Evolutionary conservation across 495 filamentous ascomycete species (phyloP), one percentile per base, ranked within the genome.

Genomic region (Letharia lupina): DNA sequence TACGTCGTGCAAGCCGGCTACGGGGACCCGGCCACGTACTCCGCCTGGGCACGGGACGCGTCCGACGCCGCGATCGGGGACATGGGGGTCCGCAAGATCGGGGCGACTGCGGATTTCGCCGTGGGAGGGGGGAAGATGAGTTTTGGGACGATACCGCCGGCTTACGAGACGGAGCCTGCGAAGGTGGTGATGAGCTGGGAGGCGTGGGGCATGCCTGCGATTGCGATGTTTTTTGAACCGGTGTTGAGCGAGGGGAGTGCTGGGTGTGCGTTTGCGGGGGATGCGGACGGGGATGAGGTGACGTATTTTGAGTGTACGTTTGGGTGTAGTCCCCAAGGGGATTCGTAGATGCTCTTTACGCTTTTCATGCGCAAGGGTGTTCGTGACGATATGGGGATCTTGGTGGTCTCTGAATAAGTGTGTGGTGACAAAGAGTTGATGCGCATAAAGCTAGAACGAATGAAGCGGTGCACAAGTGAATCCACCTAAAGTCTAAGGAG

Each of bases 1-100:
- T 58, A 58, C 54, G 37, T 58, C 31, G 23, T 31, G 28, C 54
- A 58, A 37, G 13, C 15, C 54, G 54, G 54, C 54, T 58, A 33
- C 54, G 54, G 54, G 8, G 31, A 31, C 54, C 54, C 54, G 15
- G 54, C 28, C 20, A 11, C 12, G 18, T 58, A 58, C 54, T 9
- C 35, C 35, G 54, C 54, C 28, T 58, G 54, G 54, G 31, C 20
- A 6, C 23, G 54, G 12, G 54, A 58, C 54, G 54, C 54, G 28
- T 58, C 54, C 8, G 37, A 58, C 28, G 15, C 20, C 11, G 28
- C 54, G 28, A 58, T 58, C 54, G 23, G 54, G 28, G 23, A 28
- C 54, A 12, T 58, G 54, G 6, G 28, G 5, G 11, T 28, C 6
- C 35, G 28, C 4, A 16, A 16, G 28, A 58, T 58, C 5, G 54